Evolutionary conservation across 306 rosid species (phyloP).

Genomic region (Delonix regia): DNA sequence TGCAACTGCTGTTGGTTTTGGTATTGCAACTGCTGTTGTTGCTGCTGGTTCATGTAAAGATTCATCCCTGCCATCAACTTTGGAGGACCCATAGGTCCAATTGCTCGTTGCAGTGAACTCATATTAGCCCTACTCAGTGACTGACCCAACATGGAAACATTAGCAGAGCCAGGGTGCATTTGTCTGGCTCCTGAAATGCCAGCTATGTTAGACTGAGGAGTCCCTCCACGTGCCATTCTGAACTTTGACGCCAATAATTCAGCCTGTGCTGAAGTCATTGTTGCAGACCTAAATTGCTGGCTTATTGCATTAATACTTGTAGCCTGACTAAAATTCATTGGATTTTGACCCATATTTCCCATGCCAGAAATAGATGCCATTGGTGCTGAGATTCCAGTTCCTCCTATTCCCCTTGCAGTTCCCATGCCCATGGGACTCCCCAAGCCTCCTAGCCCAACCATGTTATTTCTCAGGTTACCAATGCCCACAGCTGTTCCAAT

Average conservation of each 20-base stretch:
- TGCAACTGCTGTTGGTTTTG: slow-evolving; percentile 38
- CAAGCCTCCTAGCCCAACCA: slow-evolving; percentile 76
- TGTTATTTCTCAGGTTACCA: slow-evolving; percentile 63
- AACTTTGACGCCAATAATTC: slow-evolving; percentile 50
- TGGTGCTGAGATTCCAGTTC: slow-evolving; percentile 82
- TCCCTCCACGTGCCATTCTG: slow-evolving; percentile 61
- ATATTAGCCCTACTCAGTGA: slow-evolving; percentile 62
- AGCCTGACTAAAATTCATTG: slow-evolving; percentile 64
- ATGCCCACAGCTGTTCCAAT: slow-evolving; percentile 71
- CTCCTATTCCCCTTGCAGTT: slow-evolving; percentile 74
- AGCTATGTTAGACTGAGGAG: slow-evolving; percentile 64
- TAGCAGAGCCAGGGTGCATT: slow-evolving; percentile 64
- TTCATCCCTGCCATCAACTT: slow-evolving; percentile 67
- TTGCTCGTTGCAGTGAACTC: slow-evolving; percentile 67
- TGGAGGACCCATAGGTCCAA: slow-evolving; percentile 90
- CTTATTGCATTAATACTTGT: slow-evolving; percentile 58
- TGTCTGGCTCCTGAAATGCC: slow-evolving; percentile 78
- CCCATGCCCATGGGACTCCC: slow-evolving; percentile 79
- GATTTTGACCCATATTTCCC: slow-evolving; percentile 79
- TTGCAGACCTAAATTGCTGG: slow-evolving; percentile 69
- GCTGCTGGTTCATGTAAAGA: slow-evolving; percentile 71
- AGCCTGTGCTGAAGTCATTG: slow-evolving; percentile 39
- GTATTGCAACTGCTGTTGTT: slow-evolving; percentile 49
- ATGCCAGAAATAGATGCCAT: slow-evolving; percentile 78
- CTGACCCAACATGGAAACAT: slow-evolving; percentile 75